Percentiles rank a stretch among this genome's conserved stretches.
Evolutionary conservation across 2,329 filamentous ascomycete genomes (phyloP).

Genomic region (Sporothrix mexicana): DNA sequence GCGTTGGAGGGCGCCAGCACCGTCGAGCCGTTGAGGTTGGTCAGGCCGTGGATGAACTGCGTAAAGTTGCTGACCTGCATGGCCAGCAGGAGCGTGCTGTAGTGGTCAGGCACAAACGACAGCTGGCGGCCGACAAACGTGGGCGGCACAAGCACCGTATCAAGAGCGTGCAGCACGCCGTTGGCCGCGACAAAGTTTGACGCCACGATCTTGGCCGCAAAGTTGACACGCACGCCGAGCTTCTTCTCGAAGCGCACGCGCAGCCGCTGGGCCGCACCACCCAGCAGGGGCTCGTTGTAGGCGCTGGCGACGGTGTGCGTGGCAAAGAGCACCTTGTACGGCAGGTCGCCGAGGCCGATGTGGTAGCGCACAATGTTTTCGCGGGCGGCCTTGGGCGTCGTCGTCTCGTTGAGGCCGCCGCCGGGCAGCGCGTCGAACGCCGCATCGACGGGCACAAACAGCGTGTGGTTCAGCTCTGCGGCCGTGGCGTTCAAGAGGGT

Average conservation of each 20-base stretch:
- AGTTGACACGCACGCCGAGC: conserved; percentile 74
- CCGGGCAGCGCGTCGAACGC: conserved; percentile 68
- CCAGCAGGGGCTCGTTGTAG: conserved; percentile 63
- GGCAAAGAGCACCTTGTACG: conserved; percentile 67
- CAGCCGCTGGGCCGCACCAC: conserved; percentile 72
- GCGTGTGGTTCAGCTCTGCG: conserved; percentile 67
- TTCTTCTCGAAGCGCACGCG: conserved; percentile 65
- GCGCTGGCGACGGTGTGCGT: conserved; percentile 77
- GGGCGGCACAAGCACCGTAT: conserved; percentile 77
- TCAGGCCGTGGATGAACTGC: conserved; percentile 61
- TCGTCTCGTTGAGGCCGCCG: conserved; percentile 61
- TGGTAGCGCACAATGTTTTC: conserved; percentile 77
- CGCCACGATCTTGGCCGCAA: conserved; percentile 72
- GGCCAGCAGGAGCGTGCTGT: conserved; percentile 79
- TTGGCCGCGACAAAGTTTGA: conserved; percentile 77
- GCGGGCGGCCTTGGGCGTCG: conserved; percentile 65
- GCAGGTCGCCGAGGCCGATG: conserved; percentile 69
- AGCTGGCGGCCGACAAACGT: conserved; percentile 60
- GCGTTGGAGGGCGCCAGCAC: conserved; percentile 81
- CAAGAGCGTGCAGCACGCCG: conserved; percentile 79
- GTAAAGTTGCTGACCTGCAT: conserved; percentile 75
- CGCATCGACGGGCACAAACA: conserved; percentile 79
- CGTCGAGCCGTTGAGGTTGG: conserved; percentile 66
- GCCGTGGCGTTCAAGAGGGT: conserved; percentile 74
- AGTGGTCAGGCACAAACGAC: conserved; percentile 72